Evolutionary conservation across 2,329 filamentous ascomycete genomes (phyloP), one percentile per base, ranked within the genome.

Genomic region (Stromatinia cepivora): DNA sequence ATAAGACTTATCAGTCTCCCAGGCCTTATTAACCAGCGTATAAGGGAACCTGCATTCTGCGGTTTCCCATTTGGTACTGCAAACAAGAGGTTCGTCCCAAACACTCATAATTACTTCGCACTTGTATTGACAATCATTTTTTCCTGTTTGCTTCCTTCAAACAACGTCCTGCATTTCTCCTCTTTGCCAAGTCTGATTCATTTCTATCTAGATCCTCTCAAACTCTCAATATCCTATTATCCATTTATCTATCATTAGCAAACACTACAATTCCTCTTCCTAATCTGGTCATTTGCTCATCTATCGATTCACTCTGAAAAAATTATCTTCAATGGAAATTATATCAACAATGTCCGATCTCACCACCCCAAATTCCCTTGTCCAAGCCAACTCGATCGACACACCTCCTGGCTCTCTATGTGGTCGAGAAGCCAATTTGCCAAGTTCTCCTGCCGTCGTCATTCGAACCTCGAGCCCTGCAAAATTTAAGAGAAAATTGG

Each of bases 21-120:
- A 50, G 31, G 20, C 15, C 50, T 36, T 42, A 20, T 39, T 39
- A 36, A 34, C 34, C 9, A 42, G 15, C 46, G 46, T 31, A 28
- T 6, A 20, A 36, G 9, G 10, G 52, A 28, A 52, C 46, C 15
- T 64, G n/a, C n/a, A 7, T 52, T 9, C 10, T 52, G 15, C 46
- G 11, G 13, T 46, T 28, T 20, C n/a, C 9, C 31, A 50, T 34
- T 20, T 28, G 15, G 25, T 20, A 17, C n/a, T 22, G 22, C 46
- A 52, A 64, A 64, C 61, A 42, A 20, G 52, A 39, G 34, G 61
- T 64, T 64, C 5, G 61, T 52, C 34, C 3, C n/a, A 52, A 52
- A 52, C 46, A 28, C 34, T 15, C n/a, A 52, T 3, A 15, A 31
- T 42, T 13, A 39, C 25, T 25, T 25, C 34, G 22, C 7, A 52